Percentiles rank a stretch among this genome's conserved stretches.
These are phyloP conservation scores for Claviceps digitariae DNA, from an alignment of 2,329 filamentous ascomycete species.

Conservation along the genomic window DNA sequence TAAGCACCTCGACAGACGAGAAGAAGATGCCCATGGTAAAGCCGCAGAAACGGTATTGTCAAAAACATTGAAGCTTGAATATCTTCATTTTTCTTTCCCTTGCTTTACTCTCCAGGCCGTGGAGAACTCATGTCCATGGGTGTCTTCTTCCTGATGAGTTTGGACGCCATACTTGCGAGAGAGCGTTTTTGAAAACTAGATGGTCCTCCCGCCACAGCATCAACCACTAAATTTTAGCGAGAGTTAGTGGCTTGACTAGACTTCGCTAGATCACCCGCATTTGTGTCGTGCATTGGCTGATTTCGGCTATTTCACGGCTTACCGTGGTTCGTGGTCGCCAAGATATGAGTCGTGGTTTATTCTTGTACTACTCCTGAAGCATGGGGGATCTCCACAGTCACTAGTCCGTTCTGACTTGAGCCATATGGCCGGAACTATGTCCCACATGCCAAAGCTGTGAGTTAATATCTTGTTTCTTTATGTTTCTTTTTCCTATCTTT, in stretches of 20 bases:
- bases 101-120: background rate
- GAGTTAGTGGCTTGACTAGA: background rate
- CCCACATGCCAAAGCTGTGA: background rate
- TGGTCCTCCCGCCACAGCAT: background rate
- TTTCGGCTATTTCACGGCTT: background rate
- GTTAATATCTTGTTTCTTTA: no score
- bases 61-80: background rate
- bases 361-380: background rate
- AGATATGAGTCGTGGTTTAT: background rate
- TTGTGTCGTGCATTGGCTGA: background rate
- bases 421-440: background rate
- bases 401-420: background rate
- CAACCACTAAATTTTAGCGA: background rate
- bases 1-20: background rate
- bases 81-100: background rate
- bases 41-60: background rate
- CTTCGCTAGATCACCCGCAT: background rate
- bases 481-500: no score
- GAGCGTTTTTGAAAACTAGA: background rate
- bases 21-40: background rate
- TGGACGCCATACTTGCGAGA: background rate
- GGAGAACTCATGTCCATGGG: background rate
- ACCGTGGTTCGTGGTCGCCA: background rate
- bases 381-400: background rate
- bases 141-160: background rate